Evolutionary conservation across 768 basidiomycete genomes (phyloP), one percentile per base, ranked within the genome.

Genomic region (Melanogaster broomeanus): DNA sequence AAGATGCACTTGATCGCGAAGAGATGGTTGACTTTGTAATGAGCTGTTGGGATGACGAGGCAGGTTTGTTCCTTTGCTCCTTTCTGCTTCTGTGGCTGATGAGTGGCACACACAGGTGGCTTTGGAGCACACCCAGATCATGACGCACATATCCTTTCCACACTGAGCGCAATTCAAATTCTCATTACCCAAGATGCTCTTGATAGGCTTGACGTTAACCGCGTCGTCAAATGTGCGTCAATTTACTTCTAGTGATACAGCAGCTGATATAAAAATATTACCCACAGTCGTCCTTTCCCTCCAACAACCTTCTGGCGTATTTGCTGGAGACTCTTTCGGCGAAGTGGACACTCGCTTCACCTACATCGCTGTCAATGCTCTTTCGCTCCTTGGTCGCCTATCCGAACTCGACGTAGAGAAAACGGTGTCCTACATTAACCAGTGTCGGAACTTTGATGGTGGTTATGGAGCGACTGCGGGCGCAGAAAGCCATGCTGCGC

Each of bases 91-190:
- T 11, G 45, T 40, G 25, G 33, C 41, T 61, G 49, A 56, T 43
- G 43, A 21, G 24, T 27, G 34, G 35, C 31, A 4, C 19, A 37
- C 12, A 21, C 60, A 97, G 96, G 96, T 39, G 93, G 76, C 15
- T 99, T 96, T 59, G 91, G 93, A 1, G 87, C 95, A 21, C 90
- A 95, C 64, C 95, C 96, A 0, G 85, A 82, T 21, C 97, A 99
- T 62, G 97, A 99, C 66, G 90, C 88, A 0, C 93, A 98, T 63
- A 70, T 98, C 1, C 81, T 86, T 21, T 76, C 91, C 3, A 98
- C 97, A 0, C 73, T 93, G 34, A 94, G 92, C 55, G 97, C 90
- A 2, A 86, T 99, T 16, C 97, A 98, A 67, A 91, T 98, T 48
- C 76, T 99, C 28, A 70, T 85, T 48, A 97, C 84, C 52, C 91